These are phyloP conservation scores for Pythium monospermum DNA, from an alignment of 352 stramenopile genomes.

Conservation along the genomic window DNA sequence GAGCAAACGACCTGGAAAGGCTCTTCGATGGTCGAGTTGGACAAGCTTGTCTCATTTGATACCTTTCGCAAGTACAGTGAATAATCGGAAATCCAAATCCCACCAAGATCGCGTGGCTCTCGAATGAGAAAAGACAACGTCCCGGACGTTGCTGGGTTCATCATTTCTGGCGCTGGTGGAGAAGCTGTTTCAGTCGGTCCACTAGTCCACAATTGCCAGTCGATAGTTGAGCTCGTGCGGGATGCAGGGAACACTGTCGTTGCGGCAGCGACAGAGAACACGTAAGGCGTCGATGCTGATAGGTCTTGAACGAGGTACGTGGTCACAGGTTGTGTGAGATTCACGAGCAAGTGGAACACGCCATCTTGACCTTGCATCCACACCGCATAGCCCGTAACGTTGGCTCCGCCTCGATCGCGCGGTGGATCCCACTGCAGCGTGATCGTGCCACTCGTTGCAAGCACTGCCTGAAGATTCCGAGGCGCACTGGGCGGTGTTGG, in stretches of 20 bases:
- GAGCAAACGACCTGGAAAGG: conserved; percentile 12
- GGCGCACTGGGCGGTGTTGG: conserved; percentile 28
- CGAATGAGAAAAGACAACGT: conserved; percentile 33
- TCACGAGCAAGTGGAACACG: neutral
- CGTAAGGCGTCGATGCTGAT: conserved; percentile 32
- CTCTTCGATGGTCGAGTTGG: neutral
- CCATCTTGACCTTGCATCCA: conserved; percentile 10
- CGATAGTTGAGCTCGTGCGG: neutral
- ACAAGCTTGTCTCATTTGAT: neutral
- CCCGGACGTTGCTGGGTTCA: conserved; percentile 19
- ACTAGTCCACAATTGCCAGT: too few species aligned
- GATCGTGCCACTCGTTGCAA: conserved; percentile 18
- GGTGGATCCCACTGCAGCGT: conserved; percentile 33
- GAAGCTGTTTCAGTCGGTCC: too few species aligned
- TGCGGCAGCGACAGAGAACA: conserved; percentile 21
- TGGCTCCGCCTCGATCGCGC: conserved; percentile 33
- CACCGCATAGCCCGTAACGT: conserved; percentile 22
- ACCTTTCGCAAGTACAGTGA: conserved; percentile 30
- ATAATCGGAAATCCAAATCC: conserved; percentile 26
- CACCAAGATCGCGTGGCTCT: conserved; percentile 28
- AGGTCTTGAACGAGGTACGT: conserved; percentile 23
- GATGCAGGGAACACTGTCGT: conserved; percentile 23
- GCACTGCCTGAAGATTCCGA: conserved; percentile 2
- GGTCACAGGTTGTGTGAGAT: neutral
- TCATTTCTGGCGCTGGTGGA: conserved; percentile 4